phyloP scores from a whole-genome alignment of 2,329 filamentous ascomycete genomes.

The Phialophora chinensis region DNA sequence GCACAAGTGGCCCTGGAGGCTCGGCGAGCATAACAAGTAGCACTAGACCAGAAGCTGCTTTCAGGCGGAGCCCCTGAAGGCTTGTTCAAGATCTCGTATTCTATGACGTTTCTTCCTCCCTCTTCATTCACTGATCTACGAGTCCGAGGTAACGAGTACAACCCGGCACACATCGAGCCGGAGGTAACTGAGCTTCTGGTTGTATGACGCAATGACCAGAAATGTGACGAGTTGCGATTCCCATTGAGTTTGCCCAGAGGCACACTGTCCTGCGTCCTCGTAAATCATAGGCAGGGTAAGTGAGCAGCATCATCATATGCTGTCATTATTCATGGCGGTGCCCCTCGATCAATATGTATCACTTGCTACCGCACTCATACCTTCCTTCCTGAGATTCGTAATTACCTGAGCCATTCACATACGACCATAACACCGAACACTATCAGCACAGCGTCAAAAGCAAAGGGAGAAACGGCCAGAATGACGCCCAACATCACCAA shows the following conservation, averaged over 20 bases:
- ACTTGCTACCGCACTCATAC: neutral
- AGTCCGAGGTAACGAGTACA: neutral
- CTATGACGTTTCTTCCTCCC: neutral
- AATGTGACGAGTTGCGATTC: neutral
- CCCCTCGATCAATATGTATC: neutral
- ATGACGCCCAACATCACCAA: conserved; percentile 26
- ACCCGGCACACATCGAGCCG: neutral
- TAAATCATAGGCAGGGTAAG: conserved; percentile 1
- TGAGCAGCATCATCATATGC: neutral
- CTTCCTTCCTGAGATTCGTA: neutral
- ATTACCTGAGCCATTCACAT: neutral
- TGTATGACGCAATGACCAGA: neutral
- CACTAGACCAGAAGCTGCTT: neutral
- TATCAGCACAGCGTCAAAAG: neutral
- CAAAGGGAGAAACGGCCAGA: neutral
- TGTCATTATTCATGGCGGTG: neutral
- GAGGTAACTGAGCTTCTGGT: neutral
- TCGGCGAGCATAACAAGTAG: too few relatives aligned
- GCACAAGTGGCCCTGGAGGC: too few relatives aligned
- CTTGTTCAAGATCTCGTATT: neutral
- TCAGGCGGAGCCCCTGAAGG: neutral
- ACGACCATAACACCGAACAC: neutral
- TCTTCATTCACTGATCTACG: neutral
- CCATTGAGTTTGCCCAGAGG: neutral
- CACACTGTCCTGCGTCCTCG: neutral